Base-by-base conservation (phyloP, 257 asterid species). In the Solanum pinnatisectum region DNA sequence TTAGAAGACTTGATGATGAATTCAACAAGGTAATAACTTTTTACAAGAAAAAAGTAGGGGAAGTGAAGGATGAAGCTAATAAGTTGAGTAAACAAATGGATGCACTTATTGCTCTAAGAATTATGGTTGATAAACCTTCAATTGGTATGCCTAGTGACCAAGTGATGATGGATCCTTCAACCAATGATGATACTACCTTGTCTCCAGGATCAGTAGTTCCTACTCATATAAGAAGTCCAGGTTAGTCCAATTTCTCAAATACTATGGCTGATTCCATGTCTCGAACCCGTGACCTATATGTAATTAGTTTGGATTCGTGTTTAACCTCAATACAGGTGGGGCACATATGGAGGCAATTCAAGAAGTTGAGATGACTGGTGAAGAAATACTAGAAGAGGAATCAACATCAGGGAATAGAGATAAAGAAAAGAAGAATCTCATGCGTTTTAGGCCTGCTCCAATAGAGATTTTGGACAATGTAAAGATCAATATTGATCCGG, bases 71-170 rank as follows among this genome's bases (percentile, higher is more conserved):
- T 20, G 96, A 92, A 72, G 98, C 98, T 3, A 94, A 87, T 40
- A 90, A 90, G 88, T 77, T 96, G 87, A 94, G 88, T 85, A 94
- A 88, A 32, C 99, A 96, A 88, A 96, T 96, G 98, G 97, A 96
- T 88, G 96, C 96, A 22, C 94, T 96, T 7, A 94, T 96, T 89
- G 99, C 98, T 86, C 84, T 96, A 85, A 91, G 98, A 89, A 83
- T 94, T 67, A 91, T 10, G 63, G 96, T 96, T 3, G 95, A 94
- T 65, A 89, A 89, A 52, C 96, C 96, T 8, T 52, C 70, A 42
- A 83, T 85, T 9, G 93, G 36, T 1, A 86, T 89, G 11, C 88
- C 35, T 16, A 65, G 56, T 87, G 30, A 37, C 39, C 30, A 76
- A 44, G 84, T 46, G 71, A 22, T 23, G 76, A 84, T 72, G 81